Evolutionary conservation across 345 rosid species (phyloP), one percentile per base, ranked within the genome.

Genomic region (Citrus sp.): DNA sequence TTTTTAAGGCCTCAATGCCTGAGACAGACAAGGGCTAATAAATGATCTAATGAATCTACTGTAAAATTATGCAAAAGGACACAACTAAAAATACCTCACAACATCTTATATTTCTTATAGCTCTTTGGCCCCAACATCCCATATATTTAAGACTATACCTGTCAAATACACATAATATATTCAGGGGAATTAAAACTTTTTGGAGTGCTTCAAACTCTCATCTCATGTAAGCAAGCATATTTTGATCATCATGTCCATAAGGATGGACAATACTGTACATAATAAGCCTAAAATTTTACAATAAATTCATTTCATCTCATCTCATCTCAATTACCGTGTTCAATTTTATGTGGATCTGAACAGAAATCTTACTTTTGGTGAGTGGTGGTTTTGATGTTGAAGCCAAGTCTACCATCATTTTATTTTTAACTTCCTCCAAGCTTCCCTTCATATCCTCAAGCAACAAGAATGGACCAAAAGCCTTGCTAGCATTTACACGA

Each of bases 71-170:
- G 49, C 49, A 10, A 42, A 42, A 10, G 16, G 16, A 42, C 49
- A 10, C 49, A 12, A 42, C 49, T 40, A 42, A 42, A 42, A 42
- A 12, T 42, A 3, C 49, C 49, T 42, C 49, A 42, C 16, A 42
- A 12, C 49, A 42, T 42, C 49, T 42, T 10, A 42, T 42, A 12
- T 42, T 42, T 85, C 99, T 88, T 83, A 95, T 91, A 4, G 95
- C 92, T 83, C 91, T 90, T 78, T 95, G 97, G 37, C 99, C 97
- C 99, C 97, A 9, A 92, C 94, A 82, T 95, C 99, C 98, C 97
- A 95, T 85, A 95, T 92, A 74, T 91, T 92, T 46, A 10, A 93
- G 82, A 13, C 90, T 87, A 81, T 93, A 92, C 91, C 98, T 91
- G 73, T 68, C 80, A 74, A 77, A 74, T 34, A 27, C 73, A 82